Evolutionary conservation across 345 rosid species (phyloP).

Genomic region (Lepidium aucheri): DNA sequence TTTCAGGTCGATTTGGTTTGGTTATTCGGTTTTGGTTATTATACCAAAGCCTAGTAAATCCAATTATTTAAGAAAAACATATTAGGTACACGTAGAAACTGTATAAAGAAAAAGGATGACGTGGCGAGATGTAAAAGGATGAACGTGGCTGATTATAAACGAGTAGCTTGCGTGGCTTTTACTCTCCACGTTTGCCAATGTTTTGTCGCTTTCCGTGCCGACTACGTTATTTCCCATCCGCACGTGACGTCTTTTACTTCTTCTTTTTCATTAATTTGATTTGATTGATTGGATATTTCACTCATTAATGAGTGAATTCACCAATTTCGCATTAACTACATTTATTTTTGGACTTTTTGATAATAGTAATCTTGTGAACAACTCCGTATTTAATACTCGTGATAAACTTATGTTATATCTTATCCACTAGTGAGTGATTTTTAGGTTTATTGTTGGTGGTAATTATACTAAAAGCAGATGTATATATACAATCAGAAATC

Average conservation of each 20-base stretch:
- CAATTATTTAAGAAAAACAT: too few relatives aligned
- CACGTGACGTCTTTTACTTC: slow-evolving; percentile 5
- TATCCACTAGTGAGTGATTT: too few relatives aligned
- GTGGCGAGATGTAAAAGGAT: slow-evolving; percentile 6
- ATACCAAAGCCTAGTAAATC: too few relatives aligned
- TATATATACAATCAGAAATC: too few relatives aligned
- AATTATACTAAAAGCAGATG: too few relatives aligned
- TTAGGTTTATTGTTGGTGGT: too few relatives aligned
- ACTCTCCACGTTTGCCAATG: neutral
- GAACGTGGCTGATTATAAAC: neutral
- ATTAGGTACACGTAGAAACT: neutral
- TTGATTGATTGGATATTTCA: slow-evolving; percentile 10
- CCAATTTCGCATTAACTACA: neutral
- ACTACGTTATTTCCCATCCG: slow-evolving; percentile 12
- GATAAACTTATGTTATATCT: neutral
- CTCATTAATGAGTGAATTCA: neutral
- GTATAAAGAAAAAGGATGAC: neutral
- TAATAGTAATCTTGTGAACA: neutral
- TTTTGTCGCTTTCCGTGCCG: slow-evolving; percentile 16
- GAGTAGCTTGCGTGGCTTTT: neutral
- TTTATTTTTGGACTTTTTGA: neutral
- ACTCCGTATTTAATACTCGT: slow-evolving; percentile 1
- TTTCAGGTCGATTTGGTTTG: too few relatives aligned
- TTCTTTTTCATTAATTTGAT: neutral
- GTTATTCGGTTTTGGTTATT: too few relatives aligned